Evolutionary conservation across 1,284 basidiomycete species (phyloP).

Genomic region (Naganishia sp.): DNA sequence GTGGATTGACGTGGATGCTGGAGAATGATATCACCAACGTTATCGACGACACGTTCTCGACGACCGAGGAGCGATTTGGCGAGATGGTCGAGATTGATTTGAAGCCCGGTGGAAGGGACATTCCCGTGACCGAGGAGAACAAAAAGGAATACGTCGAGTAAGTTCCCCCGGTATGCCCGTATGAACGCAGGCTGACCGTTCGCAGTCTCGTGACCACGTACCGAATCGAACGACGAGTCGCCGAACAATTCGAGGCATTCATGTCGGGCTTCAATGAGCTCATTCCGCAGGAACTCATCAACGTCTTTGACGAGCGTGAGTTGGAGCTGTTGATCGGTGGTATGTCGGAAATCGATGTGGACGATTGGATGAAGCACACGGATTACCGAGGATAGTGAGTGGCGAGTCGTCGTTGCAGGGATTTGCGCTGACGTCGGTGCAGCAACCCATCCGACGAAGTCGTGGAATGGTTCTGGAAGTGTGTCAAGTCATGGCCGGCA

Average conservation of each 20-base stretch:
- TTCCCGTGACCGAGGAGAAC: slow-evolving; percentile 92
- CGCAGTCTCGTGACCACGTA: slow-evolving; percentile 78
- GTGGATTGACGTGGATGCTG: slow-evolving; percentile 95
- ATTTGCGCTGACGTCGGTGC: slow-evolving; percentile 63
- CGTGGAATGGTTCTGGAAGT: slow-evolving; percentile 99
- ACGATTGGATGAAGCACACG: slow-evolving; percentile 65
- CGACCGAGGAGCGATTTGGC: slow-evolving; percentile 95
- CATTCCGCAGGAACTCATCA: slow-evolving; percentile 90
- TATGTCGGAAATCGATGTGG: slow-evolving; percentile 93
- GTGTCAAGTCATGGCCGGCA: slow-evolving; percentile 90
- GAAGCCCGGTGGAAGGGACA: slow-evolving; percentile 78
- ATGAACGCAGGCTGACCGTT: neutral
- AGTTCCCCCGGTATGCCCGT: slow-evolving; percentile 33
- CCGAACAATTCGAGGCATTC: slow-evolving; percentile 94
- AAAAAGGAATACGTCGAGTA: slow-evolving; percentile 97
- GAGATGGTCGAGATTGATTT: slow-evolving; percentile 93
- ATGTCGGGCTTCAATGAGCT: slow-evolving; percentile 94
- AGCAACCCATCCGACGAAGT: slow-evolving; percentile 71
- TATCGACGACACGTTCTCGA: slow-evolving; percentile 91
- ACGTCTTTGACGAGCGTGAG: slow-evolving; percentile 97
- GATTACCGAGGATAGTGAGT: slow-evolving; percentile 61
- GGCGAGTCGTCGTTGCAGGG: slow-evolving; percentile 32
- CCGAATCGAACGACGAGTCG: slow-evolving; percentile 87
- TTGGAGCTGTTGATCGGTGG: slow-evolving; percentile 88
- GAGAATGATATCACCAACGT: slow-evolving; percentile 94